Base-by-base conservation (phyloP, 2,329 filamentous ascomycete species). In the Colletotrichum shisoi region DNA sequence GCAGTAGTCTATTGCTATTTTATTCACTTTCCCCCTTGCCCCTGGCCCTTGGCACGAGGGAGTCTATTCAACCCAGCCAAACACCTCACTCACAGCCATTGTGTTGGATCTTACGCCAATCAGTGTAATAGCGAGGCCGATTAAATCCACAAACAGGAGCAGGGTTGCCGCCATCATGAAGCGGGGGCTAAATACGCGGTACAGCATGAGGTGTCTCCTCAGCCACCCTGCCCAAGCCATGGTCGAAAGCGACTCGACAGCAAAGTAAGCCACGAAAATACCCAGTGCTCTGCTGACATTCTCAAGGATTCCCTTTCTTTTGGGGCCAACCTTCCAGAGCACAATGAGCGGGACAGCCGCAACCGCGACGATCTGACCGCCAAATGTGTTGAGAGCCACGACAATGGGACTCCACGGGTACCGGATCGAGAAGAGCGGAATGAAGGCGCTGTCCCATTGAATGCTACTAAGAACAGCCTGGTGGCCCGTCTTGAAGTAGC, bases 401-500 rank as follows among this genome's bases (percentile, higher is more conserved):
- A 95, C 82, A 2, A 98, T 75, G 0, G 94, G 94, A 0, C 89
- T 91, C 91, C 92, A 97, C 0, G 95, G 95, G 79, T 99, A 97
- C 64, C 87, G 87, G 70, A 99, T 87, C 6, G 87, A 87, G 66
- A 90, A 88, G 8, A 98, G 84, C 0, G 94, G 91, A 71, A 99
- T 92, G 79, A 99, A 99, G 3, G 93, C 94, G 21, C 88, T 87
- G 79, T 99, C 95, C 95, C 95, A 99, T 75, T 99, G 95, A 74
- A 99, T 94, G 71, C 89, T 92, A 71, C 89, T 86, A 27, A 97
- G 85, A 0, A 89, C 91, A 13, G 94, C 94, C 79, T 98, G 94
- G 78, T 99, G 95, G 69, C 95, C 95, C 0, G 95, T 99, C 76
- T 96, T 97, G 87, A 99, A 99, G 82, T 89, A 99, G 81, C 97